Conservation (phyloP, 306 rosid species). For the Rosa persica region DNA sequence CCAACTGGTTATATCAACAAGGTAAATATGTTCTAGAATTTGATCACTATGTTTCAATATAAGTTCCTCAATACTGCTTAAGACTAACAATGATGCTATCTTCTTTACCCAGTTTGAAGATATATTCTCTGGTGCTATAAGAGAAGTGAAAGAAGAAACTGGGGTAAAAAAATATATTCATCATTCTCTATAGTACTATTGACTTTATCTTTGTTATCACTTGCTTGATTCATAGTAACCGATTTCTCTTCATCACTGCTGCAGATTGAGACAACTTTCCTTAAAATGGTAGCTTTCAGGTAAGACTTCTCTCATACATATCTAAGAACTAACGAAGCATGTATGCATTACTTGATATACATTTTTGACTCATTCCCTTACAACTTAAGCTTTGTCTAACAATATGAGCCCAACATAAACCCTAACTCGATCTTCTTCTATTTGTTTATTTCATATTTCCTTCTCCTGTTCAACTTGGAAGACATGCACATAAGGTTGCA, state of each 20-base stretch:
- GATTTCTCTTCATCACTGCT: background rate
- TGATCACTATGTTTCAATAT: background rate
- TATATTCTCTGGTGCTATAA: conserved; percentile 33
- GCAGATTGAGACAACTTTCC: conserved; percentile 44
- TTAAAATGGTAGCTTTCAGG: conserved; percentile 55
- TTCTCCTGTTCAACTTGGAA: background rate
- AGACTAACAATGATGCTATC: background rate
- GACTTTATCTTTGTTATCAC: background rate
- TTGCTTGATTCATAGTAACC: background rate
- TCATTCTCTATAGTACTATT: background rate
- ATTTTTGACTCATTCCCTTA: background rate
- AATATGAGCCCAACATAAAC: background rate
- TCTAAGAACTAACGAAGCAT: background rate
- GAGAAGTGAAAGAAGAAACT: conserved; percentile 59
- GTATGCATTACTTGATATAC: background rate
- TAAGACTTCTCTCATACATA: background rate
- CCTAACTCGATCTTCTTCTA: background rate
- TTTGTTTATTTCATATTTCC: background rate
- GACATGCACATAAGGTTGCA: conserved; percentile 42
- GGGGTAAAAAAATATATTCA: conserved; percentile 29
- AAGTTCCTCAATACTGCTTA: background rate
- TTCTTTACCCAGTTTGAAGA: conserved; percentile 38
- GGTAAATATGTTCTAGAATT: conserved; percentile 19
- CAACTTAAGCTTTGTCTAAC: background rate
- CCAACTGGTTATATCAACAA: conserved; percentile 47